Evolutionary conservation across 768 basidiomycete species (phyloP).

Genomic region (Exsudoporus frostii): DNA sequence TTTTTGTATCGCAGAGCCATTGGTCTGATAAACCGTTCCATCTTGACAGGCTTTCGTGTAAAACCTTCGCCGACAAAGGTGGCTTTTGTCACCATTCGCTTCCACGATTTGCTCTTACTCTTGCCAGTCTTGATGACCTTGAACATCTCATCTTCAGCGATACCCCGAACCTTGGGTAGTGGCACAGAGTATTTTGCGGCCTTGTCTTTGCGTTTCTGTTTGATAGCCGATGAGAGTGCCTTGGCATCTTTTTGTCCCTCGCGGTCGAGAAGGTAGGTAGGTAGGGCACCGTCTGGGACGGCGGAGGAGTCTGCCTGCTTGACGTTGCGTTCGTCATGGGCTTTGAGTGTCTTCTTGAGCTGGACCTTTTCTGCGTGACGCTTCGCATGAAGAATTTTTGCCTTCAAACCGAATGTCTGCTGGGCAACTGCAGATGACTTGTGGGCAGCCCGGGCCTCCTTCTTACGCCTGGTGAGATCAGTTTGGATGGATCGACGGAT

Average conservation of each 20-base stretch:
- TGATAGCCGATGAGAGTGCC: conserved; percentile 91
- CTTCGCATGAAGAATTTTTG: conserved; percentile 95
- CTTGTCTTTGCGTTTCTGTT: conserved; percentile 98
- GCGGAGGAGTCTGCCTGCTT: conserved; percentile 86
- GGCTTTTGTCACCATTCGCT: conserved; percentile 98
- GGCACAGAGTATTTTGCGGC: conserved; percentile 98
- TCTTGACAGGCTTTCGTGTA: conserved; percentile 97
- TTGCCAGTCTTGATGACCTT: conserved; percentile 98
- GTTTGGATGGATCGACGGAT: neutral
- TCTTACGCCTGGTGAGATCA: conserved; percentile 60
- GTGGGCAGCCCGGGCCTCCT: conserved; percentile 75
- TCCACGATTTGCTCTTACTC: conserved; percentile 95
- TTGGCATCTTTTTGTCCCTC: conserved; percentile 99
- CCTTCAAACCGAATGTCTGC: conserved; percentile 94
- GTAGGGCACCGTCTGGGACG: conserved; percentile 86
- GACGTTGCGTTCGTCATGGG: conserved; percentile 97
- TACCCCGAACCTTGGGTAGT: conserved; percentile 93
- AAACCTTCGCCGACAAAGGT: conserved; percentile 99
- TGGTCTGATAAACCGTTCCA: conserved; percentile 96
- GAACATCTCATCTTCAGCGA: conserved; percentile 99
- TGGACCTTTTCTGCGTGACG: conserved; percentile 97
- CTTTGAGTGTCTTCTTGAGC: conserved; percentile 99
- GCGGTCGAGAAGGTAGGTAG: conserved; percentile 93
- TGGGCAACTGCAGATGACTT: conserved; percentile 81
- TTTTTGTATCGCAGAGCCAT: conserved; percentile 98